phyloP scores from a whole-genome alignment of 2,329 filamentous ascomycete genomes.

The Penicillium fuscoglaucum region DNA sequence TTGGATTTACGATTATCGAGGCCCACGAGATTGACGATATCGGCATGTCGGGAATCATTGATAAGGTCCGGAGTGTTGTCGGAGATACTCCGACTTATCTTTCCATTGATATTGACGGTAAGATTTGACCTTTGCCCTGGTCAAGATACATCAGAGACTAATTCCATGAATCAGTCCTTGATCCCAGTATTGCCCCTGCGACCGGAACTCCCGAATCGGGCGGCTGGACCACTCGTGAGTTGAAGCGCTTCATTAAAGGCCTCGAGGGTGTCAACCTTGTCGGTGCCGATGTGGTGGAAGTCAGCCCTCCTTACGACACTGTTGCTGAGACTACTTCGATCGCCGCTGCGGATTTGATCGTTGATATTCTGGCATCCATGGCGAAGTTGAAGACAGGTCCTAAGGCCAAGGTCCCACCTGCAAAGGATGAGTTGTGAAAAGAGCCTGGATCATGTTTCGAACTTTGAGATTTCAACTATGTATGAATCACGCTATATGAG shows the following conservation, averaged over 20 bases:
- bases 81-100: slow-evolving; percentile 31
- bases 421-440: neutral
- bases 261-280: slow-evolving; percentile 23
- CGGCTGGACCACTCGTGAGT: slow-evolving; percentile 25
- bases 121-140: neutral
- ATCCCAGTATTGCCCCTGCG: slow-evolving; percentile 36
- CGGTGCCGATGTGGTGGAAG: slow-evolving; percentile 37
- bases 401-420: neutral
- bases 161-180: slow-evolving; percentile 21
- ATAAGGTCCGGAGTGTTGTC: slow-evolving; percentile 20
- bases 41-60: slow-evolving; percentile 24
- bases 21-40: slow-evolving; percentile 30
- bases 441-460: neutral
- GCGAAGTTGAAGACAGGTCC: slow-evolving; percentile 17
- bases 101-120: slow-evolving; percentile 36
- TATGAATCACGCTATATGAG: neutral
- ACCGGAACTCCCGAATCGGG: slow-evolving; percentile 31
- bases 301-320: slow-evolving; percentile 47
- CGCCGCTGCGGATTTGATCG: slow-evolving; percentile 32
- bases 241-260: slow-evolving; percentile 22
- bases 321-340: slow-evolving; percentile 30
- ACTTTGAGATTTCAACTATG: neutral
- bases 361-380: slow-evolving; percentile 34
- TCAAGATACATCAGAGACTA: neutral
- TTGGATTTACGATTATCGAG: slow-evolving; percentile 27